phyloP scores from a whole-genome alignment of 495 filamentous ascomycete genomes.

The Chaetomidium leptoderma region DNA sequence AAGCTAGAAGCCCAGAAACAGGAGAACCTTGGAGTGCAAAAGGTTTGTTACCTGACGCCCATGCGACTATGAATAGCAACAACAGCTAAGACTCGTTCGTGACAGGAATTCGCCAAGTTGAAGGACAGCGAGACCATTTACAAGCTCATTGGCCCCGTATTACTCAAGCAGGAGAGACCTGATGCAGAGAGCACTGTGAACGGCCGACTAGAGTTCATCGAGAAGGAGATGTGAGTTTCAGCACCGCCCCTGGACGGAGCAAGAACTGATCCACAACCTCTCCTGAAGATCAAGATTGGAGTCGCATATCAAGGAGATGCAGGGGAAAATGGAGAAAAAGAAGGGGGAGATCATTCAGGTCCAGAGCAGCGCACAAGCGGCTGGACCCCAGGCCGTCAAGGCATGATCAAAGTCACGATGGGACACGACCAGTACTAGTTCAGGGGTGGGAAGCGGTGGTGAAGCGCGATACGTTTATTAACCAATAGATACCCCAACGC shows the following conservation, averaged over 20 bases:
- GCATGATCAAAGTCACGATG: constrained; percentile 16
- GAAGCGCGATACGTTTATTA: not conserved
- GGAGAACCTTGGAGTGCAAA: constrained; percentile 85
- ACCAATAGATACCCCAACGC: constrained; percentile 19
- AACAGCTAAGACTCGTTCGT: not conserved
- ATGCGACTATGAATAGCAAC: not conserved
- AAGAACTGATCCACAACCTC: not conserved
- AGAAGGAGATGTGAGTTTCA: constrained; percentile 76
- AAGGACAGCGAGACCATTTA: constrained; percentile 82
- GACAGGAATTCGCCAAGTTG: constrained; percentile 74
- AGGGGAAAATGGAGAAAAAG: constrained; percentile 78
- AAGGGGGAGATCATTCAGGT: constrained; percentile 51
- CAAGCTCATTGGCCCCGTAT: constrained; percentile 87
- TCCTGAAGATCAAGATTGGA: constrained; percentile 71
- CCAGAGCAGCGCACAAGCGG: constrained; percentile 42
- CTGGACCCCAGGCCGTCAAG: constrained; percentile 20
- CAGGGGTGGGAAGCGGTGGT: not conserved
- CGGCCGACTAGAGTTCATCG: constrained; percentile 84
- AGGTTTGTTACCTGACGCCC: constrained; percentile 44
- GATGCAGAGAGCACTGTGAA: constrained; percentile 89
- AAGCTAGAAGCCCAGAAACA: constrained; percentile 90
- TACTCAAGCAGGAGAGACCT: constrained; percentile 86
- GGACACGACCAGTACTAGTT: not conserved
- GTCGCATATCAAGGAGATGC: constrained; percentile 68
- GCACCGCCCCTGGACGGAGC: not conserved